phyloP scores from a whole-genome alignment of 192 early-diverging fungal genomes.

The Backusella luteola region DNA sequence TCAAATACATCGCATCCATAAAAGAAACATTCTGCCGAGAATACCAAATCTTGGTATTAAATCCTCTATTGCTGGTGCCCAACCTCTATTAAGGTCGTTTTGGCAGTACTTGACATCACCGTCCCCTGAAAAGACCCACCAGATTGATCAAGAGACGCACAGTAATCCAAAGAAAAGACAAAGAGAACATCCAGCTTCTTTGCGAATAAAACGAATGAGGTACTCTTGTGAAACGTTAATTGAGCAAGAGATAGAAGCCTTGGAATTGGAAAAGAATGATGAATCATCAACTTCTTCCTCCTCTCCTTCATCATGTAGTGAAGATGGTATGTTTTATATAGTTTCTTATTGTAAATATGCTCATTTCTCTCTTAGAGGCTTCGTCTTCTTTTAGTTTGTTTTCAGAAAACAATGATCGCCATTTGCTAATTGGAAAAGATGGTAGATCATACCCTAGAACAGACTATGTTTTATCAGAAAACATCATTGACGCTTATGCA shows the following conservation, averaged over 20 bases:
- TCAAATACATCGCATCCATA: constrained; percentile 25
- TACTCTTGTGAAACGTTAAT: not conserved
- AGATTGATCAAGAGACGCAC: not conserved
- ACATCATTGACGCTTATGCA: constrained; percentile 46
- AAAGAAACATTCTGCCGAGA: constrained; percentile 17
- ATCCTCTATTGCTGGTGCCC: constrained; percentile 27
- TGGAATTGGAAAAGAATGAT: constrained; percentile 8
- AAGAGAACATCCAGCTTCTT: not conserved
- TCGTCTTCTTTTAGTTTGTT: not conserved
- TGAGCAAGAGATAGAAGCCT: not conserved
- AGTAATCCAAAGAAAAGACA: not conserved
- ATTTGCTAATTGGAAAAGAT: constrained; percentile 7
- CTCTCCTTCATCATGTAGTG: not conserved
- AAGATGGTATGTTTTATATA: not conserved
- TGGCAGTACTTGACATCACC: constrained; percentile 22
- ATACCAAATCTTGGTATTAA: constrained; percentile 33
- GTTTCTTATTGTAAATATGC: not conserved
- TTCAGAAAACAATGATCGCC: not conserved
- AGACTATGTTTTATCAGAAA: constrained; percentile 47
- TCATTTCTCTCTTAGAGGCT: not conserved
- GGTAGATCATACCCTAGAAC: constrained; percentile 29
- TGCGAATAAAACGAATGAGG: not conserved
- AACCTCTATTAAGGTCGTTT: constrained; percentile 21
- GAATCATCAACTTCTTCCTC: not conserved
- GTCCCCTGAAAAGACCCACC: not conserved